Evolutionary conservation across 768 basidiomycete species (phyloP).

Genomic region (Sarcodon aspratus): DNA sequence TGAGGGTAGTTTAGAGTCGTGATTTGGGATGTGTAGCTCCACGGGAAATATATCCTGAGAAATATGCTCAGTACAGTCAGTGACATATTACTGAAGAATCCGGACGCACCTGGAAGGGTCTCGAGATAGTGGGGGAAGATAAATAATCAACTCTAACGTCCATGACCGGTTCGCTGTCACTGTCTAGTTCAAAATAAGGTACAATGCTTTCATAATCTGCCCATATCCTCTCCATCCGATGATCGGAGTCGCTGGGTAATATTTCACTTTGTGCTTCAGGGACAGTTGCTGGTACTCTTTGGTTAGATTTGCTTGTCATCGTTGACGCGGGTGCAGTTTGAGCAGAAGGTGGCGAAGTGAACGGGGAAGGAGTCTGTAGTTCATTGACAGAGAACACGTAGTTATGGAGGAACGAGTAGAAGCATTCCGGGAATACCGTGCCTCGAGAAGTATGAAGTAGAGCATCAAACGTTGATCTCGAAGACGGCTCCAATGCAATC

Average conservation of each 20-base stretch:
- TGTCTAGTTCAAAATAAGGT: constrained; percentile 48
- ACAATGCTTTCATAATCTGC: constrained; percentile 78
- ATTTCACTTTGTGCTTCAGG: not conserved
- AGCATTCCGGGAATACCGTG: constrained; percentile 80
- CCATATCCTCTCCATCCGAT: constrained; percentile 75
- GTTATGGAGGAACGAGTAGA: constrained; percentile 91
- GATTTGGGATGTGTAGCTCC: constrained; percentile 57
- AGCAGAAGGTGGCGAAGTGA: constrained; percentile 9
- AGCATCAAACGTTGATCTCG: constrained; percentile 74
- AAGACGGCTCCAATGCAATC: constrained; percentile 70
- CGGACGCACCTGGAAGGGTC: constrained; percentile 45
- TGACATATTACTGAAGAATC: not conserved
- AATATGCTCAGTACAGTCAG: not conserved
- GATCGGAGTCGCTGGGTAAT: constrained; percentile 76
- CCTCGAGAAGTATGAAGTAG: constrained; percentile 67
- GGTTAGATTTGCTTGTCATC: not conserved
- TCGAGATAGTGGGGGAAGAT: constrained; percentile 26
- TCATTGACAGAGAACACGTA: constrained; percentile 79
- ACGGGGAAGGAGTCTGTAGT: constrained; percentile 35
- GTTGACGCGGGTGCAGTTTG: constrained; percentile 6
- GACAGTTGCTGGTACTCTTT: not conserved
- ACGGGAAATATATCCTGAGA: constrained; percentile 68
- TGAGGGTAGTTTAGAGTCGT: constrained; percentile 37
- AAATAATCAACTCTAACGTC: constrained; percentile 49
- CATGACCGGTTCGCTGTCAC: constrained; percentile 32